These are phyloP conservation scores for Phallus indusiatus DNA, from an alignment of 768 basidiomycete species.

Conservation along the genomic window DNA sequence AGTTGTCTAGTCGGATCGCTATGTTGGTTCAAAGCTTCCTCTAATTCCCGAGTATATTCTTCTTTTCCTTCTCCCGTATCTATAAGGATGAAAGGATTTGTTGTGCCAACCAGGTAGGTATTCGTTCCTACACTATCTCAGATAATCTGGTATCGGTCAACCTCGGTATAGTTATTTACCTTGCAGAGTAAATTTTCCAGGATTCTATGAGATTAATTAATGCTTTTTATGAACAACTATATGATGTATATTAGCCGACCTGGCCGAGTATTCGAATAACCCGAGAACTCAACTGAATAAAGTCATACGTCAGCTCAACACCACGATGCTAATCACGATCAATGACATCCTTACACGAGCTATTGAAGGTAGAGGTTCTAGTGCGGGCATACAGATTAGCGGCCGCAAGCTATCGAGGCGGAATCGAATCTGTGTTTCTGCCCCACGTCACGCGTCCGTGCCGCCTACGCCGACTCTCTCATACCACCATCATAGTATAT, in stretches of 20 bases:
- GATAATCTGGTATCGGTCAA: neutral
- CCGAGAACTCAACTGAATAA: constrained; percentile 52
- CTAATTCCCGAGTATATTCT: constrained; percentile 58
- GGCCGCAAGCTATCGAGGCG: no score
- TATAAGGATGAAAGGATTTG: constrained; percentile 66
- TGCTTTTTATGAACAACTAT: neutral
- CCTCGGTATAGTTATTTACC: constrained; percentile 29
- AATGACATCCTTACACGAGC: constrained; percentile 33
- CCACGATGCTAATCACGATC: neutral
- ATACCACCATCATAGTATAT: no score
- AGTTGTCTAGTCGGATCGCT: constrained; percentile 36
- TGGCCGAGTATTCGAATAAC: constrained; percentile 68
- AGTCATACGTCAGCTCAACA: constrained; percentile 1
- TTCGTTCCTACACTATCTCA: constrained; percentile 58
- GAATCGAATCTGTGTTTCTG: no score
- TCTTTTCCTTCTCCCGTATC: constrained; percentile 75
- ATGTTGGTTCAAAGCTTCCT: constrained; percentile 43
- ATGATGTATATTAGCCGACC: constrained; percentile 31
- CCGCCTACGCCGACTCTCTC: no score
- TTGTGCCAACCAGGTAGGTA: constrained; percentile 71
- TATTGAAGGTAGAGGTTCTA: constrained; percentile 43
- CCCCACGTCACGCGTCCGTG: no score
- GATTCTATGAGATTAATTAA: constrained; percentile 44
- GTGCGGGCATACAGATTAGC: constrained; percentile 33
- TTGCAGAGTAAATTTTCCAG: constrained; percentile 82